Conservation (phyloP, 768 basidiomycete species). For the Daedalea quercina region DNA sequence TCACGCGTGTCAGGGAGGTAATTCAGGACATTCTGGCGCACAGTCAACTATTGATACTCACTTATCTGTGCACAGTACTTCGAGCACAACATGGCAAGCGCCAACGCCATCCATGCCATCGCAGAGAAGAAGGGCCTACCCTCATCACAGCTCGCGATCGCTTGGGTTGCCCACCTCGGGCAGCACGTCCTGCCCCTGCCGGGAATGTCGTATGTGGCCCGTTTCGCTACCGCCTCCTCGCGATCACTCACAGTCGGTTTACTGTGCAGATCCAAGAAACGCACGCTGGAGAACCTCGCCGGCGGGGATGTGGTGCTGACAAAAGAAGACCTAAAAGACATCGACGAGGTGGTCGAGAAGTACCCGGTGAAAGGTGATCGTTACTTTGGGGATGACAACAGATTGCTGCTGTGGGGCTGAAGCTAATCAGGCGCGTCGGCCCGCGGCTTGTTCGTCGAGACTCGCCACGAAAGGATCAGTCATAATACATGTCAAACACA, state of each 20-base stretch:
- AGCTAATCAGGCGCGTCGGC: constrained; percentile 14
- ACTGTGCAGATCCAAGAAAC: constrained; percentile 6
- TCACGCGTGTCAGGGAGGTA: constrained; percentile 2
- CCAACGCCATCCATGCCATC: constrained; percentile 31
- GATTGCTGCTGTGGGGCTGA: constrained; percentile 25
- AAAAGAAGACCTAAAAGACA: constrained; percentile 3
- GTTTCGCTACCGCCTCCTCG: background rate
- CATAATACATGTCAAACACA: too few relatives aligned
- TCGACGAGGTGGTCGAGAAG: constrained; percentile 25
- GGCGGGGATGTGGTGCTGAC: constrained; percentile 32
- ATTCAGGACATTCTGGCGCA: background rate
- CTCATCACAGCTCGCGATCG: constrained; percentile 29
- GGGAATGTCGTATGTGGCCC: constrained; percentile 28
- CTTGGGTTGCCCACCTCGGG: constrained; percentile 31
- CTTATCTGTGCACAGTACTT: constrained; percentile 22
- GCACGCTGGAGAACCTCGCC: constrained; percentile 32
- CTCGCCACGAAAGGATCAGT: too few relatives aligned
- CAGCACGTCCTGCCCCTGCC: constrained; percentile 38
- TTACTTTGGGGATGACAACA: constrained; percentile 20
- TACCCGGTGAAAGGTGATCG: constrained; percentile 33
- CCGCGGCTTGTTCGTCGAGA: too few relatives aligned
- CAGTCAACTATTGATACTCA: background rate
- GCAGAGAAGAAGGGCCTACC: constrained; percentile 34
- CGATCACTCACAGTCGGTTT: background rate
- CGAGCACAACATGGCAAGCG: constrained; percentile 32